Evolutionary conservation across 1,284 basidiomycete genomes (phyloP).

Genomic region (Bjerkandera adusta): DNA sequence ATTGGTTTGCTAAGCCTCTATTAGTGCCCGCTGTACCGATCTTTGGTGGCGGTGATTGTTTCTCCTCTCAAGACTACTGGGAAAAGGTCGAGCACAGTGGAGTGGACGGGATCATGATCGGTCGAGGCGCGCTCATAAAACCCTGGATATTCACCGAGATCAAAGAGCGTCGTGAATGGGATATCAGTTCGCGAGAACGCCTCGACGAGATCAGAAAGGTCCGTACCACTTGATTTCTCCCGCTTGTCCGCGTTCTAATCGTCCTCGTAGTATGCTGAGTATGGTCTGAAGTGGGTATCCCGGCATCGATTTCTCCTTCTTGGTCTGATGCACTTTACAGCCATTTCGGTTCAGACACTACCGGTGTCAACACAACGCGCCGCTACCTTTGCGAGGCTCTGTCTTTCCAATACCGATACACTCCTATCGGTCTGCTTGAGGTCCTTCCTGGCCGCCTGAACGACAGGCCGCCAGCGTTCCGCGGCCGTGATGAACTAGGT

Average conservation of each 20-base stretch:
- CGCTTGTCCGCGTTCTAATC: not conserved
- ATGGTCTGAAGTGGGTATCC: constrained; percentile 60
- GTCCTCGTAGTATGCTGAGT: constrained; percentile 75
- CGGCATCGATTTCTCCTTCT: not conserved
- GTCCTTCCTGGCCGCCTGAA: constrained; percentile 81
- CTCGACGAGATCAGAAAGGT: constrained; percentile 84
- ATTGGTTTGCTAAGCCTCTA: constrained; percentile 11
- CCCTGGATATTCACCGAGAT: constrained; percentile 98
- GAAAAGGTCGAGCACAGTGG: constrained; percentile 72
- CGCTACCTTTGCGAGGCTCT: constrained; percentile 94
- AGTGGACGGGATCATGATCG: constrained; percentile 96
- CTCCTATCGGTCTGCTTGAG: constrained; percentile 94
- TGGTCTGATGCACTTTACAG: constrained; percentile 32
- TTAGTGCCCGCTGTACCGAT: constrained; percentile 85
- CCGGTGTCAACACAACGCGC: constrained; percentile 90
- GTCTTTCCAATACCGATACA: constrained; percentile 93
- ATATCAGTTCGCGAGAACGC: constrained; percentile 90
- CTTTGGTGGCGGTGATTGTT: constrained; percentile 95
- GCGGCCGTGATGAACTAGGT: constrained; percentile 86
- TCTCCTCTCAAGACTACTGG: constrained; percentile 85
- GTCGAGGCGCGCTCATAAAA: constrained; percentile 93
- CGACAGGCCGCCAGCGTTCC: constrained; percentile 85
- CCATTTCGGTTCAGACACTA: constrained; percentile 90
- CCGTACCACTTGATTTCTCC: constrained; percentile 19
- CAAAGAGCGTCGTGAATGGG: constrained; percentile 91